Percentiles rank a stretch among this genome's conserved stretches.
Conservation (phyloP, 768 basidiomycete genomes). For the Gyrodon lividus region DNA sequence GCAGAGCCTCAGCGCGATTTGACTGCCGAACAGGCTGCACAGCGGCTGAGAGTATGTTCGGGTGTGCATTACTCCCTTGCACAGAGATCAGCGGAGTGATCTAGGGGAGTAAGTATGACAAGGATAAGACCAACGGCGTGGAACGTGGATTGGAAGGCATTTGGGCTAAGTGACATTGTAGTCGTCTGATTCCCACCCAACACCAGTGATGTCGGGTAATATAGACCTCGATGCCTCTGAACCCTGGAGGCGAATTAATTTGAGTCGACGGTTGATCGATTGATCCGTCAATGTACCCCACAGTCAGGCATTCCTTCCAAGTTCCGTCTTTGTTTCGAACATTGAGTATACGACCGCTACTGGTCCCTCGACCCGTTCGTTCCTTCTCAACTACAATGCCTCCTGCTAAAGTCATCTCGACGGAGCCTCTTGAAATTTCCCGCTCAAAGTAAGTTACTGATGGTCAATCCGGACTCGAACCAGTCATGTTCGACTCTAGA, state of each 20-base stretch:
- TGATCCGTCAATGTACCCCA: no score
- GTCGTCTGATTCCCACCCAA: no score
- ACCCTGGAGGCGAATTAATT: no score
- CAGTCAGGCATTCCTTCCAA: no score
- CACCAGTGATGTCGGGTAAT: no score
- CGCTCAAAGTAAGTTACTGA: slow-evolving; percentile 55
- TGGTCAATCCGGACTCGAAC: neutral
- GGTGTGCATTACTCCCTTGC: slow-evolving; percentile 57
- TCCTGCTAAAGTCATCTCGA: slow-evolving; percentile 52
- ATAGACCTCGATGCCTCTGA: no score
- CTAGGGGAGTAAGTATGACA: neutral
- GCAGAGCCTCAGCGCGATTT: slow-evolving; percentile 88
- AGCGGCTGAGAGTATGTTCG: slow-evolving; percentile 50
- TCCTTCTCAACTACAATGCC: slow-evolving; percentile 27
- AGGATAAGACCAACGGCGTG: neutral
- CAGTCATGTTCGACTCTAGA: no score
- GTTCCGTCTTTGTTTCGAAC: neutral
- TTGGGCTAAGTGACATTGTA: no score
- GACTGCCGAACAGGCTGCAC: slow-evolving; percentile 85
- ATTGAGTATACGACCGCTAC: neutral
- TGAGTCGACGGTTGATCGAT: no score
- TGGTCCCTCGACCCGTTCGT: neutral
- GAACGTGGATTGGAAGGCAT: no score
- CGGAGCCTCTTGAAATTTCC: slow-evolving; percentile 46
- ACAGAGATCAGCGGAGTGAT: neutral